Conservation (phyloP, 768 basidiomycete genomes). For the Russula dissimulans region DNA sequence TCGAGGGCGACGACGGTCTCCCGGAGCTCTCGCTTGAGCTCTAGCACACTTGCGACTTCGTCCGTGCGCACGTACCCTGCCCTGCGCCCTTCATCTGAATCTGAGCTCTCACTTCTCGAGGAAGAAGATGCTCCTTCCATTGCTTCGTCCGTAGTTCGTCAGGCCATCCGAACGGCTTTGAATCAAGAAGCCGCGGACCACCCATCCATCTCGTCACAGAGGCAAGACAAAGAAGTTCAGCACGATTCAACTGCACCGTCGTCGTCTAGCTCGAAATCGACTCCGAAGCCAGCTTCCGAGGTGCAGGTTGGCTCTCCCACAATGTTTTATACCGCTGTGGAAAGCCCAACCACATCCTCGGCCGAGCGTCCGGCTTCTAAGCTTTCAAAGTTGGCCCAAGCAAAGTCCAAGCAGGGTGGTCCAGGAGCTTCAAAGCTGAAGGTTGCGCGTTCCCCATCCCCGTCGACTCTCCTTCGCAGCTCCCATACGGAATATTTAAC, state of each 20-base stretch:
- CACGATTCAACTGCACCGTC: constrained; percentile 5
- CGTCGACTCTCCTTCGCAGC: constrained; percentile 30
- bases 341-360: constrained; percentile 2
- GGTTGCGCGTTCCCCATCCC: constrained; percentile 16
- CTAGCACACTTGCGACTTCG: constrained; percentile 38
- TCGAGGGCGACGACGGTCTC: constrained; percentile 47
- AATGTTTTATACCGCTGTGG: background rate
- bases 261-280: constrained; percentile 16
- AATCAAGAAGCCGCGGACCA: constrained; percentile 48
- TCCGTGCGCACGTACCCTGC: constrained; percentile 66
- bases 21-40: constrained; percentile 31
- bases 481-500: constrained; percentile 61
- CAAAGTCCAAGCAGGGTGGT: constrained; percentile 33
- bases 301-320: background rate
- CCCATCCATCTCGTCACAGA: background rate
- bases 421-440: constrained; percentile 23
- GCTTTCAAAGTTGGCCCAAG: constrained; percentile 64
- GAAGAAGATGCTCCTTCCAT: constrained; percentile 30
- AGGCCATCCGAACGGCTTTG: constrained; percentile 61
- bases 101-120: constrained; percentile 27
- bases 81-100: constrained; percentile 59
- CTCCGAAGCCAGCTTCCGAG: constrained; percentile 2
- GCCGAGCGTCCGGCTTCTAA: constrained; percentile 43
- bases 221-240: constrained; percentile 10
- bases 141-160: constrained; percentile 50